Evolutionary conservation across 768 basidiomycete species (phyloP), one percentile per base, ranked within the genome.

Genomic region (Ramaria rubella): DNA sequence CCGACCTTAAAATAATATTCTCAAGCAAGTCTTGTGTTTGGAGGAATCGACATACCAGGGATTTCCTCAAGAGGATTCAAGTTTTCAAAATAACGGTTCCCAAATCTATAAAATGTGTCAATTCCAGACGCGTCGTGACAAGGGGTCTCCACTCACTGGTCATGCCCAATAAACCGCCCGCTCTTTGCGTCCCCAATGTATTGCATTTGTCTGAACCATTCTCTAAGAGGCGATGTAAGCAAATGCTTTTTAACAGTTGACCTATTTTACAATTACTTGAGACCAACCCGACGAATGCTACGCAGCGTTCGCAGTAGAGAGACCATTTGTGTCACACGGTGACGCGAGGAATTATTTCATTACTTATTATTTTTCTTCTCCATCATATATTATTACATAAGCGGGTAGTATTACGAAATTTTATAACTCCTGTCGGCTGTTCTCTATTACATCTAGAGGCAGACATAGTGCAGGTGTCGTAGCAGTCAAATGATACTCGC

Each of bases 81-180:
- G 72, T 98, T 96, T 77, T 98, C 92, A 64, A 80, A 98, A 72
- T 94, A 98, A 59, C 80, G 80, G 79, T 97, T 97, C 43, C 94
- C 95, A 69, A 95, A 92, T 68, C 90, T 93, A 36, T 23, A 58
- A 50, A 48, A 38, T 59, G 24, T 19, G n/a, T 50, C 33, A 36
- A 45, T 27, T 53, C 29, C 33, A 36, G 43, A 24, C 33, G n/a
- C 49, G 27, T 12, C 21, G 1, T 5, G 1, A 55, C 24, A n/a
- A 40, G 36, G 29, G 21, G 43, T 30, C n/a, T 54, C 7, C 17
- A 85, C 90, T 61, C 64, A 96, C 93, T 86, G 85, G 77, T 95
- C 92, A 46, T 74, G 76, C 49, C 92, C 92, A 36, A 89, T 73
- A 52, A 79, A 77, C 62, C 75, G 75, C 11, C 95, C 95, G 11